Conservation (phyloP, 352 stramenopile genomes). For the Pythium graminicola region DNA sequence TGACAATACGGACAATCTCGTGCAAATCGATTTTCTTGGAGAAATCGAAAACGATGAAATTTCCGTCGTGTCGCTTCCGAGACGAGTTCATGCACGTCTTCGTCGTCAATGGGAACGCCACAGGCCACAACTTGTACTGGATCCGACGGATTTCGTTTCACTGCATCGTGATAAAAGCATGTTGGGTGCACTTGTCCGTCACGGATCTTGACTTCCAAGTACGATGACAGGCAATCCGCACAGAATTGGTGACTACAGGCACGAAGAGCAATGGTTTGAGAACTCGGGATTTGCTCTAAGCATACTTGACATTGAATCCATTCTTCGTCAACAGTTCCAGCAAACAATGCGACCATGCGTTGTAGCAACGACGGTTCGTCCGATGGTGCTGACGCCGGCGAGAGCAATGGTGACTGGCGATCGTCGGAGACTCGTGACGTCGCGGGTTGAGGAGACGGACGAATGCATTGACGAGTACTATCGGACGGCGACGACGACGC, state of each 20-base stretch:
- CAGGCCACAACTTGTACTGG: no score
- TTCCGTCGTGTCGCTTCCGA: constrained; percentile 47
- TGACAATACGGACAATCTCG: constrained; percentile 57
- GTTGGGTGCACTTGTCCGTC: constrained; percentile 63
- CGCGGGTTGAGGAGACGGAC: no score
- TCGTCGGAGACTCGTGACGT: not conserved
- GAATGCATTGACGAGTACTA: not conserved
- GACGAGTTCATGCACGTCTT: constrained; percentile 43
- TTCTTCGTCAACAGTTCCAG: constrained; percentile 17
- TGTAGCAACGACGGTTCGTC: not conserved
- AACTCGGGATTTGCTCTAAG: constrained; percentile 41
- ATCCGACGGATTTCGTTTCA: no score
- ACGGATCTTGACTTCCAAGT: constrained; percentile 55
- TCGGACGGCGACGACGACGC: no score
- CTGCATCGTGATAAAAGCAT: constrained; percentile 42
- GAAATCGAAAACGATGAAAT: constrained; percentile 83
- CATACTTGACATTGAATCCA: constrained; percentile 67
- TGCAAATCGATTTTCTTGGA: constrained; percentile 56
- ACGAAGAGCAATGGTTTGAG: constrained; percentile 29
- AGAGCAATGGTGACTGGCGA: not conserved
- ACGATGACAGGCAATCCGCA: constrained; percentile 41
- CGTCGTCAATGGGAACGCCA: not conserved
- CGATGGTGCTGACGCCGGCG: not conserved
- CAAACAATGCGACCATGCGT: not conserved
- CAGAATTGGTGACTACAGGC: constrained; percentile 51